These are phyloP conservation scores for Pseudogymnoascus sp. DNA, from an alignment of 2,329 filamentous ascomycete genomes.

Conservation along the genomic window DNA sequence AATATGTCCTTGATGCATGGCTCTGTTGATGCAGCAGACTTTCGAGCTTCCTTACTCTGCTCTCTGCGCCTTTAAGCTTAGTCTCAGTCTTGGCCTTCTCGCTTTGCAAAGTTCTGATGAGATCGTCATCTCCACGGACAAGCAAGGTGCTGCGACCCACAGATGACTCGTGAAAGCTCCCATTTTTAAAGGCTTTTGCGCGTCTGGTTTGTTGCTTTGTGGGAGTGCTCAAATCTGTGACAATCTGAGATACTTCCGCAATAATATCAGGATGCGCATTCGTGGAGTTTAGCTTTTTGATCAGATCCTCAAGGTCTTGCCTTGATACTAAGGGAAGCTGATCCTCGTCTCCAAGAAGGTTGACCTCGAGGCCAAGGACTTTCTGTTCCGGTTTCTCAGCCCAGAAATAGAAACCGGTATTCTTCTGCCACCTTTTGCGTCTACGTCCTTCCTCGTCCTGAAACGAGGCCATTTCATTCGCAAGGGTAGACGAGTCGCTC, in stretches of 20 bases:
- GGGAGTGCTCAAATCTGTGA: constrained; percentile 71
- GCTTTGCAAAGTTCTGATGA: constrained; percentile 67
- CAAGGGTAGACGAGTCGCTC: constrained; percentile 74
- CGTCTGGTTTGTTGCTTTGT: constrained; percentile 81
- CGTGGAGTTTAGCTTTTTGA: constrained; percentile 56
- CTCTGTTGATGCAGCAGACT: constrained; percentile 83
- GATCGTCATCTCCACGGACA: constrained; percentile 79
- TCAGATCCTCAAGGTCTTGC: constrained; percentile 68
- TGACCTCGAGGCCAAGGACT: constrained; percentile 75
- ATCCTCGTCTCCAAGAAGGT: constrained; percentile 69
- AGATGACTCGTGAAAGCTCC: constrained; percentile 84
- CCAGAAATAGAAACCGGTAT: constrained; percentile 63
- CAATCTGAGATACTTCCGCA: constrained; percentile 65
- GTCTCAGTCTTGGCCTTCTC: constrained; percentile 71
- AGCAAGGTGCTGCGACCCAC: constrained; percentile 73
- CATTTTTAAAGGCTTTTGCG: constrained; percentile 91
- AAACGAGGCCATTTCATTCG: constrained; percentile 86
- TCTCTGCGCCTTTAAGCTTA: constrained; percentile 74
- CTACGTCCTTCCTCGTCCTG: constrained; percentile 89
- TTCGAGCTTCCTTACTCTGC: constrained; percentile 82
- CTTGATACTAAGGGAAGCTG: constrained; percentile 72
- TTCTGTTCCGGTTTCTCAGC: constrained; percentile 58
- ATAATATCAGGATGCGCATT: constrained; percentile 59
- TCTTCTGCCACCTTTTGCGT: constrained; percentile 83
- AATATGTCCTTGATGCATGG: constrained; percentile 46